Base-by-base conservation (phyloP, 371 early-diverging fungal species). In the Circinella umbellata region DNA sequence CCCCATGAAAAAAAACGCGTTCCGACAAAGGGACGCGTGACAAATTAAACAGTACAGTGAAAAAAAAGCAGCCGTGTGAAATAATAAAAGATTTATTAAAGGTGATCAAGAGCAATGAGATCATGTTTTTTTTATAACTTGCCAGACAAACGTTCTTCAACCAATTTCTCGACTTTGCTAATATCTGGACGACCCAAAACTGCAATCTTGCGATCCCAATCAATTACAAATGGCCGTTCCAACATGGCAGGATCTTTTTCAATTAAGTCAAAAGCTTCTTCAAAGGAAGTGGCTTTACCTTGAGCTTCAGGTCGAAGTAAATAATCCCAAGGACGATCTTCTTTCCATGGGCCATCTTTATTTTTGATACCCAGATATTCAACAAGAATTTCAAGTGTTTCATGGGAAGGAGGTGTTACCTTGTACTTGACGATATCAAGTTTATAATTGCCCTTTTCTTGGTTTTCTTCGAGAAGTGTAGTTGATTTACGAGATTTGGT, bases 161-260 rank as follows among this genome's bases (percentile, higher is more conserved):
- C 71, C 17, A 84, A 39, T 47, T 67, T 55, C 34, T 82, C 74
- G 0, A 83, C 73, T 54, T 67, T 71, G 48, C 66, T 64, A 13
- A 78, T 49, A 49, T 83, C 77, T n/a, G 85, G 85, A 55, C 87
- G 74, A 39, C 83, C 87, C 1, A 86, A 68, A 9, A 74, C 83
- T 60, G 87, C 82, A 54, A 71, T 72, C 6, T 72, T 73, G 11
- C 60, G 61, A 39, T 79, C 73, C 82, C 82, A 81, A 59, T 81
- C 82, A 27, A 81, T 70, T 2, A 79, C 75, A 65, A 81, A 75
- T 11, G 82, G 82, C 5, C 82, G 76, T 69, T 86, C 85, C 11
- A 86, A 67, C 38, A 68, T 59, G 8, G 71, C 64, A 39, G 85
- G 82, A 27, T 86, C 70, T 47, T 76, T 10, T 46, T 73, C 66